Evolutionary conservation across 2,329 filamentous ascomycete genomes (phyloP).

Genomic region (Boeremia lycopersici): DNA sequence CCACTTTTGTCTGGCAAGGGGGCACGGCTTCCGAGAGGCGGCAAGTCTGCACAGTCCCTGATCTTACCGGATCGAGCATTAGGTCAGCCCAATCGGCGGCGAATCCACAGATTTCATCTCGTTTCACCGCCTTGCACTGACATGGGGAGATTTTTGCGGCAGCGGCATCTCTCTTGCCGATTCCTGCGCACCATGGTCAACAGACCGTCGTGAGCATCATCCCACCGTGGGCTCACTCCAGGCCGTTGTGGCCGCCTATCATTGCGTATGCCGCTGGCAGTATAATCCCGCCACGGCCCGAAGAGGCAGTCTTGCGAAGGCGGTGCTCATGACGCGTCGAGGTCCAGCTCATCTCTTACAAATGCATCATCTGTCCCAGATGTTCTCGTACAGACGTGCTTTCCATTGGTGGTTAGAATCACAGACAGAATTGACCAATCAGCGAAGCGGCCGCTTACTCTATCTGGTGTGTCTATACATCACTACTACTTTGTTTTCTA

Average conservation of each 20-base stretch:
- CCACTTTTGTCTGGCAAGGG: constrained; percentile 38
- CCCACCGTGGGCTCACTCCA: constrained; percentile 28
- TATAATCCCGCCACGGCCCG: constrained; percentile 1
- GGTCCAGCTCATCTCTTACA: constrained; percentile 6
- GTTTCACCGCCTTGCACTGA: constrained; percentile 27
- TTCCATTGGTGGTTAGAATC: constrained; percentile 5
- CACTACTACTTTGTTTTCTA: too few species aligned
- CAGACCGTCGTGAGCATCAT: constrained; percentile 21
- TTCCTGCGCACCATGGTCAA: constrained; percentile 21
- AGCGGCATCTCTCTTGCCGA: constrained; percentile 22
- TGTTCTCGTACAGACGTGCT: constrained; percentile 3
- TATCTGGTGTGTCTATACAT: not conserved
- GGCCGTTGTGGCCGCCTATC: constrained; percentile 7
- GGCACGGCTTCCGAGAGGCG: constrained; percentile 24
- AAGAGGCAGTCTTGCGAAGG: constrained; percentile 10
- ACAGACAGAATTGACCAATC: constrained; percentile 2
- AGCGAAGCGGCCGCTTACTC: not conserved
- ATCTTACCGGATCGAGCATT: constrained; percentile 6
- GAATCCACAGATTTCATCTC: constrained; percentile 11
- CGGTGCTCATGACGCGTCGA: constrained; percentile 13
- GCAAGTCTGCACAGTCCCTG: constrained; percentile 19
- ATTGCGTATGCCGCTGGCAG: constrained; percentile 3
- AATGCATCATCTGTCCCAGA: constrained; percentile 3
- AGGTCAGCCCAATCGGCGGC: constrained; percentile 19
- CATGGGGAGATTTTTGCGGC: constrained; percentile 28